Conservation (phyloP, 139 green algal genomes). For the Astrephomene gubernaculifera region DNA sequence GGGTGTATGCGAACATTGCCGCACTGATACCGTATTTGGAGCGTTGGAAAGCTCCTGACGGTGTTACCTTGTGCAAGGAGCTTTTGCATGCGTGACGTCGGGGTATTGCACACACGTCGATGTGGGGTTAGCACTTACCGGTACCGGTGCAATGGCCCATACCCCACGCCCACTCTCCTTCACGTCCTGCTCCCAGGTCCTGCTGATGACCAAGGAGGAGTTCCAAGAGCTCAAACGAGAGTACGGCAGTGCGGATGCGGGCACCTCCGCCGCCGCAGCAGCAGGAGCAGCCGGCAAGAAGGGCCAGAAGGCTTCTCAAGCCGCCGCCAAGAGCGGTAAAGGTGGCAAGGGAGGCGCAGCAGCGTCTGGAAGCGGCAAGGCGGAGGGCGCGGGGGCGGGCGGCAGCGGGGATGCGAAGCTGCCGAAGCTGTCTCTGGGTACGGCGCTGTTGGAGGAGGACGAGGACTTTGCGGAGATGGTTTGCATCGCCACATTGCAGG, state of each 20-base stretch:
- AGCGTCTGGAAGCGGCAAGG: background rate
- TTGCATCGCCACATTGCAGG: constrained; percentile 42
- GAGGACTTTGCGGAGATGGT: constrained; percentile 49
- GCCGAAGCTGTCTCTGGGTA: constrained; percentile 16
- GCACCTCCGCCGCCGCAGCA: background rate
- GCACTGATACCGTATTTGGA: too few species aligned
- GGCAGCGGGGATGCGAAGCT: background rate
- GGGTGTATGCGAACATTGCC: too few species aligned
- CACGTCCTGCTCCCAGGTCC: constrained; percentile 35
- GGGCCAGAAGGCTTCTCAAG: background rate
- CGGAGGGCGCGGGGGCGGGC: background rate
- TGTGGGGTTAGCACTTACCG: too few species aligned
- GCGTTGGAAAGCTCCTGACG: too few species aligned
- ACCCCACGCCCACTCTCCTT: too few species aligned
- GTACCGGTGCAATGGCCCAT: too few species aligned
- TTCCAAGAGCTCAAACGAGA: constrained; percentile 51
- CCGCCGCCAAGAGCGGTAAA: background rate
- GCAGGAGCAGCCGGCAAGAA: background rate
- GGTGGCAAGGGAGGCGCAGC: background rate
- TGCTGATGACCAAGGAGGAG: constrained; percentile 58
- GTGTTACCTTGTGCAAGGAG: too few species aligned
- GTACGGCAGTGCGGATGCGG: constrained; percentile 14
- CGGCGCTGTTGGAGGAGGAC: constrained; percentile 35
- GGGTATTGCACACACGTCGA: too few species aligned
- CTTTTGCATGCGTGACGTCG: too few species aligned